Conservation (phyloP, 805 yeast genomes). For the Kuraishia piskuri region DNA sequence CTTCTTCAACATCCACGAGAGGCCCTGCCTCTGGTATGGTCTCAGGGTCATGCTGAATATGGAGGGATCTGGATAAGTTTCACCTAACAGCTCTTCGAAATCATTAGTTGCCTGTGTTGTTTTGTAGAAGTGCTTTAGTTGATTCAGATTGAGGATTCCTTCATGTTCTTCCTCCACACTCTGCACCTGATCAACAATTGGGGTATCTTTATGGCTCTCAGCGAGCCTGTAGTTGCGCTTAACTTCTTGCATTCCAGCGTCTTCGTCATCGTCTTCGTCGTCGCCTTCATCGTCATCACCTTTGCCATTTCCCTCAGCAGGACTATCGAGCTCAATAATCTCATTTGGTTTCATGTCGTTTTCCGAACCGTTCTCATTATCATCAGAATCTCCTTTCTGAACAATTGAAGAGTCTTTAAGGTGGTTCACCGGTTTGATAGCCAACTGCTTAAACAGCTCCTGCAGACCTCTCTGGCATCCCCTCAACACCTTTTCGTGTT, state of each 20-base stretch:
- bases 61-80: slow-evolving; percentile 41
- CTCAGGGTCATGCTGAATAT: slow-evolving; percentile 54
- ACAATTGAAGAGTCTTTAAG: not conserved
- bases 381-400: slow-evolving; percentile 4
- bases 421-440: not conserved
- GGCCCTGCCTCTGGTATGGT: slow-evolving; percentile 75
- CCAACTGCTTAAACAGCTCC: slow-evolving; percentile 43
- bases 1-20: slow-evolving; percentile 83
- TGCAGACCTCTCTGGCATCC: slow-evolving; percentile 48
- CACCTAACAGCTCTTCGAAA: slow-evolving; percentile 49
- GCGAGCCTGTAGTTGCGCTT: slow-evolving; percentile 7
- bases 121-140: slow-evolving; percentile 65
- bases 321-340: not conserved
- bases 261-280: slow-evolving; percentile 10
- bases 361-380: slow-evolving; percentile 16
- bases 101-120: slow-evolving; percentile 39
- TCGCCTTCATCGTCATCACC: not conserved
- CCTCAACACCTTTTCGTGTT: slow-evolving; percentile 41
- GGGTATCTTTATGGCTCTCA: slow-evolving; percentile 1
- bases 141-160: slow-evolving; percentile 52
- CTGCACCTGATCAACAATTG: slow-evolving; percentile 6
- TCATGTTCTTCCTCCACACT: slow-evolving; percentile 7
- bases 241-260: slow-evolving; percentile 10
- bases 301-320: not conserved
- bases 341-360: slow-evolving; percentile 6